These are phyloP conservation scores for Acanthamoeba polyphaga DNA, from an alignment of 208 protist species.

Conservation along the genomic window DNA sequence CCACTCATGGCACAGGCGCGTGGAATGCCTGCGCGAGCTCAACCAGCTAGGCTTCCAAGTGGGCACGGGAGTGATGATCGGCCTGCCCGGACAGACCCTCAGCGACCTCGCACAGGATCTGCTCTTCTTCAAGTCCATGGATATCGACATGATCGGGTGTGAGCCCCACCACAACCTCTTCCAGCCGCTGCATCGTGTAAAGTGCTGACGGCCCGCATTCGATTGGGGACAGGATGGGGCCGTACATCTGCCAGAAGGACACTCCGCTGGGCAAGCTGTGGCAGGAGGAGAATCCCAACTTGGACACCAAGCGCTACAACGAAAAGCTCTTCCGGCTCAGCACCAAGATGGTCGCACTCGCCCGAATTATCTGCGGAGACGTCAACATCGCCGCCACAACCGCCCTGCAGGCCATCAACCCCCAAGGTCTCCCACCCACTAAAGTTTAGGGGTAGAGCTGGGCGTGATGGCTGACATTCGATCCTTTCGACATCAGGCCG, in stretches of 20 bases:
- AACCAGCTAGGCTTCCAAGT: constrained; percentile 75
- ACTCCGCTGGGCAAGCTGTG: constrained; percentile 81
- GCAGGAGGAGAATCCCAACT: constrained; percentile 59
- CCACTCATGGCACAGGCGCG: constrained; percentile 79
- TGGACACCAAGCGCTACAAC: constrained; percentile 63
- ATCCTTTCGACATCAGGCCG: neutral
- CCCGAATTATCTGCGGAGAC: constrained; percentile 75
- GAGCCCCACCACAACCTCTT: neutral
- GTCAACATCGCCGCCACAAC: constrained; percentile 88
- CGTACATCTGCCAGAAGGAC: constrained; percentile 82
- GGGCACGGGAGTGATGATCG: constrained; percentile 87
- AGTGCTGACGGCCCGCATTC: neutral
- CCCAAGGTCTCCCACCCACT: constrained; percentile 4
- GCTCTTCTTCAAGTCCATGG: constrained; percentile 83
- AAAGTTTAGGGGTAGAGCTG: neutral
- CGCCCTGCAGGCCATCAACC: constrained; percentile 83
- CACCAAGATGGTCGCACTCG: constrained; percentile 80
- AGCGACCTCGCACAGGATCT: constrained; percentile 85
- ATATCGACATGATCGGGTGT: constrained; percentile 85
- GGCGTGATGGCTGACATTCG: neutral
- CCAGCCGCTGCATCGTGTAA: neutral
- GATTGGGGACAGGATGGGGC: constrained; percentile 79
- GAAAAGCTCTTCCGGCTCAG: constrained; percentile 64
- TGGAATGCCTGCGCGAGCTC: constrained; percentile 78
- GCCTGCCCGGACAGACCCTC: constrained; percentile 83